A percentile compares a stretch with the other conserved stretches of the same genome.
Conservation (phyloP, 148 eudicot genomes). For the Vaccinium macrocarpon region DNA sequence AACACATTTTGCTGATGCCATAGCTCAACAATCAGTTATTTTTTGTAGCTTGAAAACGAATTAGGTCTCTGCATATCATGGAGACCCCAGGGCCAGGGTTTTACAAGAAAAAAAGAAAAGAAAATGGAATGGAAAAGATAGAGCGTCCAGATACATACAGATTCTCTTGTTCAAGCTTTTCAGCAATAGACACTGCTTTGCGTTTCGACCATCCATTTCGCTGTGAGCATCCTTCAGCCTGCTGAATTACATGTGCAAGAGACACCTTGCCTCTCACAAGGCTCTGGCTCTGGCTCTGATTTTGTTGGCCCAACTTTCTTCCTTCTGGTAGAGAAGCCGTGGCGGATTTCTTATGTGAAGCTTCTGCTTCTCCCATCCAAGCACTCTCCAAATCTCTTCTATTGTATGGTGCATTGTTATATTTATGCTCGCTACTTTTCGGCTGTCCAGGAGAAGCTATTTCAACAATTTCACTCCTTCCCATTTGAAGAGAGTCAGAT, state of each 20-base stretch:
- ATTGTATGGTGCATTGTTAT: slow-evolving; percentile 23
- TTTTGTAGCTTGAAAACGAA: not conserved
- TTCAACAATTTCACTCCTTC: slow-evolving; percentile 76
- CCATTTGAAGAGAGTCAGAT: slow-evolving; percentile 21
- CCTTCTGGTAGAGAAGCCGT: slow-evolving; percentile 32
- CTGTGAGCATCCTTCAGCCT: slow-evolving; percentile 64
- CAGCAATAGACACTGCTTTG: slow-evolving; percentile 89
- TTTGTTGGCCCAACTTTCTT: slow-evolving; percentile 41
- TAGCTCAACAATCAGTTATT: not conserved
- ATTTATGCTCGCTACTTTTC: slow-evolving; percentile 26
- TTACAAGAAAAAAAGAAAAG: not conserved
- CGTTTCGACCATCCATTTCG: slow-evolving; percentile 82
- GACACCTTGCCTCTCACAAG: slow-evolving; percentile 82
- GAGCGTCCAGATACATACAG: slow-evolving; percentile 48
- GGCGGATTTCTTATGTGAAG: slow-evolving; percentile 26
- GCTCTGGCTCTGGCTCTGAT: slow-evolving; percentile 59
- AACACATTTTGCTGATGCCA: too few relatives aligned
- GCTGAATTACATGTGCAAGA: slow-evolving; percentile 90
- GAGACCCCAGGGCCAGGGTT: not conserved
- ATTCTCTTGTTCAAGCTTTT: slow-evolving; percentile 95
- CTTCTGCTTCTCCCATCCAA: slow-evolving; percentile 24
- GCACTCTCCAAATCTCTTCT: slow-evolving; percentile 30
- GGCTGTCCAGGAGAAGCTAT: slow-evolving; percentile 42
- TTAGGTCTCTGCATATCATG: not conserved
- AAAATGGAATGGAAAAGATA: not conserved